Base-by-base conservation (phyloP, 306 rosid genomes). In the Glycyrrhiza uralensis region DNA sequence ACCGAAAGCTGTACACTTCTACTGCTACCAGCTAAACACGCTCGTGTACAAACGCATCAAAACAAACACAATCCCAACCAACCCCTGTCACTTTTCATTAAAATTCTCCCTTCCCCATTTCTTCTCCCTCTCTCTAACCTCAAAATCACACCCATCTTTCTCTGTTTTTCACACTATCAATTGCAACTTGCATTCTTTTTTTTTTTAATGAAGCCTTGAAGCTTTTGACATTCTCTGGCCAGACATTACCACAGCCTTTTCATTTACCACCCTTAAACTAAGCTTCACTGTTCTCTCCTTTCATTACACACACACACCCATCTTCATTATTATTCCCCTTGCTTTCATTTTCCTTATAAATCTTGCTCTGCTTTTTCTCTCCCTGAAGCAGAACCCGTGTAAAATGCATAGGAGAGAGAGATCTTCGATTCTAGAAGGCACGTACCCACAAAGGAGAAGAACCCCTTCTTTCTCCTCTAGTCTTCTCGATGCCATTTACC, bases 401-500 rank as follows among this genome's bases (percentile, higher is more conserved):
- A 24, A 29, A 52, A 85, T 86, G 87, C n/a, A 65, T 32, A 56
- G 1, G 67, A 67, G 55, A 41, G 55, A 72, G 68, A 64, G 52
- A 67, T 17, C n/a, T n/a, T n/a, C 7, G 6, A 45, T 59, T 76
- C 9, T 35, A 35, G 41, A 86, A 6, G 56, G 51, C 13, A 10
- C 67, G 6, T 71, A 28, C 78, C 85, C 86, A 14, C 90, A 86
- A 18, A 86, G 96, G 17, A 86, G 84, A 75, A 88, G 92, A 72
- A 83, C 84, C n/a, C 90, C 87, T 0, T 90, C 96, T 66, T 90
- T 90, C 82, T 90, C 96, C 5, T 86, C 96, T 18, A 71, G 66
- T 8, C 90, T 88, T 12, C 83, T 88, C 0, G 93, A 88, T 44
- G 39, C 87, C 38, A 85, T 90, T 46, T 88, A 79, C 74, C 84